Evolutionary conservation across 148 eudicot species (phyloP).

Genomic region (Rhododendron griersonianum): DNA sequence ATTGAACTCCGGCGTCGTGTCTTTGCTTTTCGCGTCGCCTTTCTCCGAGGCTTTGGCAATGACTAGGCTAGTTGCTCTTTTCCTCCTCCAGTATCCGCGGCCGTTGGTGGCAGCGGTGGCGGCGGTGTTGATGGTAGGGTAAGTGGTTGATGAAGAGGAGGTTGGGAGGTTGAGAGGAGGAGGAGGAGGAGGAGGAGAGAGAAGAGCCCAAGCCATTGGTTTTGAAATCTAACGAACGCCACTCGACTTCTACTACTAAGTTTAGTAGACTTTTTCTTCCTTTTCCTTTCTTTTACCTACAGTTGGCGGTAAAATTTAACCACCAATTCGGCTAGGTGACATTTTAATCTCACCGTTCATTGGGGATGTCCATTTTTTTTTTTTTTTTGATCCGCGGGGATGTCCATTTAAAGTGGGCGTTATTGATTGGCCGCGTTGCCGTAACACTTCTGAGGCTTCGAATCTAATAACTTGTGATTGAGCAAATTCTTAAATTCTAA

Average conservation of each 20-base stretch:
- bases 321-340: too few relatives aligned
- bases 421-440: too few relatives aligned
- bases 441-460: too few relatives aligned
- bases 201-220: constrained; percentile 32
- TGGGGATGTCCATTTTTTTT: too few relatives aligned
- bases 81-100: not conserved
- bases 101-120: constrained; percentile 3
- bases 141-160: constrained; percentile 3
- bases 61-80: constrained; percentile 14
- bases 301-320: too few relatives aligned
- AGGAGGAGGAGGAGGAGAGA: constrained; percentile 20
- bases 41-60: constrained; percentile 41
- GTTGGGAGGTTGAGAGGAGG: constrained; percentile 26
- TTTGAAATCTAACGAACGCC: constrained; percentile 1
- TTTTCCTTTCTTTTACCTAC: not conserved
- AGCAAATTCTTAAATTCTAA: too few relatives aligned
- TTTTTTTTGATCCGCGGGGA: too few relatives aligned
- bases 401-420: too few relatives aligned
- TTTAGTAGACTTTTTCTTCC: not conserved
- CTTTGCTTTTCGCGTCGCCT: constrained; percentile 24
- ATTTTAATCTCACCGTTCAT: too few relatives aligned
- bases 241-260: not conserved
- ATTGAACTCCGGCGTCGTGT: constrained; percentile 60
- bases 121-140: not conserved
- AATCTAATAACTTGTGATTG: too few relatives aligned